A percentile compares a stretch with the other conserved stretches of the same genome.
Conservation (phyloP, 306 rosid genomes). For the Begonia fuchsioides region DNA sequence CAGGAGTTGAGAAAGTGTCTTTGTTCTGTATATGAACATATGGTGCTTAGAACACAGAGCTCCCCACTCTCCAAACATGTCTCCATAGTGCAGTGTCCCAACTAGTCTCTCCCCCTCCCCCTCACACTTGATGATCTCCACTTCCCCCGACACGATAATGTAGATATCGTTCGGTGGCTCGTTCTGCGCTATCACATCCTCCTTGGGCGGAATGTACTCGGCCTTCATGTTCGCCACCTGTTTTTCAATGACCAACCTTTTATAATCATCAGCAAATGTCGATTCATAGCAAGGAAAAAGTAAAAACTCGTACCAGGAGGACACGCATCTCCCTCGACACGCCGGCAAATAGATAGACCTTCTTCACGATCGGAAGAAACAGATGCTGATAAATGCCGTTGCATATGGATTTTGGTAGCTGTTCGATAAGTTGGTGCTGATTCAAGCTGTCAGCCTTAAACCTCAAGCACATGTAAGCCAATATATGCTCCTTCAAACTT, state of each 20-base stretch:
- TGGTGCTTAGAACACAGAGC: constrained; percentile 66
- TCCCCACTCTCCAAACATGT: constrained; percentile 76
- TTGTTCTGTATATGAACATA: constrained; percentile 56
- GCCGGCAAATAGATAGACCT: constrained; percentile 66
- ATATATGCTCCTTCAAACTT: constrained; percentile 53
- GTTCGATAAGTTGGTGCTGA: constrained; percentile 65
- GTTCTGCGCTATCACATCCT: constrained; percentile 66
- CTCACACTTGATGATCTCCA: constrained; percentile 44
- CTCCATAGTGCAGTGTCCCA: constrained; percentile 46
- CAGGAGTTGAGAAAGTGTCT: constrained; percentile 72
- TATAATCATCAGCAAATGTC: background rate
- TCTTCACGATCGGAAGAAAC: constrained; percentile 50
- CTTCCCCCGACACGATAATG: constrained; percentile 81
- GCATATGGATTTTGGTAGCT: constrained; percentile 80
- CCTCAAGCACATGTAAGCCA: constrained; percentile 87
- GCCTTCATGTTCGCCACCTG: constrained; percentile 84
- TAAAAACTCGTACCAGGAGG: constrained; percentile 39
- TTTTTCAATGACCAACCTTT: background rate
- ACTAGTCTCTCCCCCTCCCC: constrained; percentile 36
- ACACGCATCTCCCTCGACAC: constrained; percentile 49
- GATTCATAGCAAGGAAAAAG: background rate
- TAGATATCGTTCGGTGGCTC: constrained; percentile 76
- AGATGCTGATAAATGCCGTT: constrained; percentile 58
- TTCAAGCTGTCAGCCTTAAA: constrained; percentile 85
- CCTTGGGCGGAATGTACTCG: constrained; percentile 84